Conservation (phyloP, 306 rosid genomes). For the Casuarina equisetifolia region DNA sequence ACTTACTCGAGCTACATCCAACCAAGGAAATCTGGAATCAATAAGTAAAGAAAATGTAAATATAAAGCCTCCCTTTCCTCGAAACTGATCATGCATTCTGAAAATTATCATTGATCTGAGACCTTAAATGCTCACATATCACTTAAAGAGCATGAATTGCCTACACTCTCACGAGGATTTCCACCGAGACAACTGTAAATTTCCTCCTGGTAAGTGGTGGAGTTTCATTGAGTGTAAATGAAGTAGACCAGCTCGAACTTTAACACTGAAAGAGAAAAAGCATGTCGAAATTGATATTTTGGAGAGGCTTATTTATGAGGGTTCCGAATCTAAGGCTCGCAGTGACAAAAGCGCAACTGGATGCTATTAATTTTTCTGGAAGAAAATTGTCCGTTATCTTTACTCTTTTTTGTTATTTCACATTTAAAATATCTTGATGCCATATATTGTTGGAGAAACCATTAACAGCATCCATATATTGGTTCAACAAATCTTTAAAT, state of each 20-base stretch:
- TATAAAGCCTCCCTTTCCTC: not conserved
- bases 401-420: too few relatives aligned
- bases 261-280: slow-evolving; percentile 19
- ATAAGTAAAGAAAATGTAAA: slow-evolving; percentile 6
- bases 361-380: too few relatives aligned
- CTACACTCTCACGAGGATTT: not conserved
- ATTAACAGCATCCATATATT: too few relatives aligned
- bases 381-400: too few relatives aligned
- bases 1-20: slow-evolving; percentile 25
- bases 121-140: not conserved
- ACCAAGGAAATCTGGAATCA: slow-evolving; percentile 21
- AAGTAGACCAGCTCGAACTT: slow-evolving; percentile 25
- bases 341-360: not conserved
- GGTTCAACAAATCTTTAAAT: too few relatives aligned
- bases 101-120: slow-evolving; percentile 28
- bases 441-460: too few relatives aligned
- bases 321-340: slow-evolving; percentile 29
- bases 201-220: slow-evolving; percentile 17
- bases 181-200: slow-evolving; percentile 16
- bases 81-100: not conserved
- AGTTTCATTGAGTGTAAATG: slow-evolving; percentile 31
- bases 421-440: too few relatives aligned
- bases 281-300: slow-evolving; percentile 2
- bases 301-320: not conserved
- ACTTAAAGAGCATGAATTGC: not conserved